Conservation (phyloP, 106 monocot genomes). For the Cymbidium sinense region DNA sequence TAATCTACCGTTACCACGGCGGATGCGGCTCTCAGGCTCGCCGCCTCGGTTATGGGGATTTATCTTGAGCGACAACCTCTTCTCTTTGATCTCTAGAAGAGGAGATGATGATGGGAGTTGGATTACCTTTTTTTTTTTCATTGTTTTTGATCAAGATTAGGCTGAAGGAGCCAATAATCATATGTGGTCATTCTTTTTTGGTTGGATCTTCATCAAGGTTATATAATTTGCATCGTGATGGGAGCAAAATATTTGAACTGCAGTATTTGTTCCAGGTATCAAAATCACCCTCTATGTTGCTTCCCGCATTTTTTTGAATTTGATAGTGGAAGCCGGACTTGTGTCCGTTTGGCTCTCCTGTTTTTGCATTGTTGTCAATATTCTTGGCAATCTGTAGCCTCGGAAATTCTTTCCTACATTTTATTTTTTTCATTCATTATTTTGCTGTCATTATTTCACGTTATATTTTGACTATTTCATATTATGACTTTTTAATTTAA, state of each 20-base stretch:
- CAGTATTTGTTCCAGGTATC: neutral
- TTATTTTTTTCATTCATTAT: too few relatives aligned
- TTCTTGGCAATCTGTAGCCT: neutral
- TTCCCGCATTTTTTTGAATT: neutral
- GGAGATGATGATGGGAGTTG: neutral
- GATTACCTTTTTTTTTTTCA: neutral
- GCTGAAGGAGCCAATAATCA: neutral
- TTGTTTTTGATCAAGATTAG: neutral
- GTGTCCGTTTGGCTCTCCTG: neutral
- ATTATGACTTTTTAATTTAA: too few relatives aligned
- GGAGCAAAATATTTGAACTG: neutral
- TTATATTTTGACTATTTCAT: too few relatives aligned
- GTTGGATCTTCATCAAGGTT: neutral
- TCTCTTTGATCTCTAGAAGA: neutral
- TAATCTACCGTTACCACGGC: constrained; percentile 14
- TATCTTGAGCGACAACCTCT: neutral
- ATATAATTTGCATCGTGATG: too few relatives aligned
- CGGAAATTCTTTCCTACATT: too few relatives aligned
- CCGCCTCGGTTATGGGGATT: constrained; percentile 4
- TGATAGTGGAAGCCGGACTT: neutral
- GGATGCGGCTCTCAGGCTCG: constrained; percentile 20
- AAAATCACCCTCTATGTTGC: neutral
- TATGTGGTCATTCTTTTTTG: neutral
- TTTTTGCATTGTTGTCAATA: neutral
- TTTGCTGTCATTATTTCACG: too few relatives aligned